Evolutionary conservation across 768 basidiomycete genomes (phyloP).

Genomic region (Termitomyces sp.): DNA sequence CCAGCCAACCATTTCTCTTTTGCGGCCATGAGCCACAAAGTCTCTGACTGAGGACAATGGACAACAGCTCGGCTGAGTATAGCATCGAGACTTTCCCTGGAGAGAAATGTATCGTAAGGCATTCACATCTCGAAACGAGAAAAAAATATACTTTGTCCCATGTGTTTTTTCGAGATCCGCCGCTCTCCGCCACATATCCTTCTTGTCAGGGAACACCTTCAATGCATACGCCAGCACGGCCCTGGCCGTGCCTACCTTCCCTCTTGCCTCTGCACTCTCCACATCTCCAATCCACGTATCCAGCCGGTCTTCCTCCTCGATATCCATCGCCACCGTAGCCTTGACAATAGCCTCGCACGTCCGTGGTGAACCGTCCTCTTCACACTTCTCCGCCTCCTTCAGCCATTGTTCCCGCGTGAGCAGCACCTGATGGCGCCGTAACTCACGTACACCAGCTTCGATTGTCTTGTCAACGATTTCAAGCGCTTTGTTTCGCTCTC

Average conservation of each 20-base stretch:
- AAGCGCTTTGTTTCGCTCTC: conserved; percentile 60
- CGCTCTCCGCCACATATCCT: conserved; percentile 84
- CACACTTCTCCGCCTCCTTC: conserved; percentile 91
- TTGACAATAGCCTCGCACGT: conserved; percentile 96
- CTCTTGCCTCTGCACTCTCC: conserved; percentile 71
- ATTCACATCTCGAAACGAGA: background rate
- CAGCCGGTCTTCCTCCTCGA: conserved; percentile 91
- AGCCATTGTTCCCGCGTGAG: conserved; percentile 93
- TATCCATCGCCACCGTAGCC: conserved; percentile 88
- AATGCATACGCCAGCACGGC: conserved; percentile 90
- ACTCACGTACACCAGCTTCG: conserved; percentile 73
- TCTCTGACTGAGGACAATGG: conserved; percentile 93
- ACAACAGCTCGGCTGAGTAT: conserved; percentile 81
- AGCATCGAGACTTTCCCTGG: conserved; percentile 75
- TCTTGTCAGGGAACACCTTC: conserved; percentile 85
- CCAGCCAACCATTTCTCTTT: conserved; percentile 95
- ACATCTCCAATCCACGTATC: conserved; percentile 93
- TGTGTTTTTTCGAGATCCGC: conserved; percentile 92
- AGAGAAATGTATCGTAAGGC: background rate
- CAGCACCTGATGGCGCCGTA: conserved; percentile 82
- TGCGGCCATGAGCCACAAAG: conserved; percentile 96
- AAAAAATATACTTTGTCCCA: conserved; percentile 60
- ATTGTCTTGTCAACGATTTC: conserved; percentile 86
- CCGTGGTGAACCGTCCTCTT: conserved; percentile 76
- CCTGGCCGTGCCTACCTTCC: conserved; percentile 77